These are phyloP conservation scores for Penicillium turbatum DNA, from an alignment of 495 filamentous ascomycete genomes.

Conservation along the genomic window DNA sequence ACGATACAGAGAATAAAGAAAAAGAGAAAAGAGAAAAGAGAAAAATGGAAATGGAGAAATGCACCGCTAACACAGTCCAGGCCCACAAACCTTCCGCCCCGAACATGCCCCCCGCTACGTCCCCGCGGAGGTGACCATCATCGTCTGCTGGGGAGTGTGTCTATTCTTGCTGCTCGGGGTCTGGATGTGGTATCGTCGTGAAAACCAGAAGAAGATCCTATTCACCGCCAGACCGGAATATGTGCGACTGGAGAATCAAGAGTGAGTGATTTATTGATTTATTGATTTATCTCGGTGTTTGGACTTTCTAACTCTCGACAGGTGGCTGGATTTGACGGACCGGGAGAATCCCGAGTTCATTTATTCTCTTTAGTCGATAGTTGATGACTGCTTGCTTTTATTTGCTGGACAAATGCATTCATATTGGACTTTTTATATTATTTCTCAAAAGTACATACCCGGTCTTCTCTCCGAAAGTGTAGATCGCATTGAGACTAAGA, in stretches of 20 bases:
- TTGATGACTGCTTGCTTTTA: no score
- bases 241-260: constrained; percentile 63
- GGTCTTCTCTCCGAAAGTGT: neutral
- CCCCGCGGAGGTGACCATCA: constrained; percentile 64
- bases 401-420: no score
- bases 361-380: constrained; percentile 29
- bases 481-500: constrained; percentile 1
- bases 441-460: no score
- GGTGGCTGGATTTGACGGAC: constrained; percentile 56
- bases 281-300: neutral
- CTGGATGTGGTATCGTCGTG: constrained; percentile 53
- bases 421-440: no score
- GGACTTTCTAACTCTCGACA: constrained; percentile 18
- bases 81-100: constrained; percentile 57
- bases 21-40: neutral
- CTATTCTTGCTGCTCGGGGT: constrained; percentile 57
- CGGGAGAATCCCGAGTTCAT: constrained; percentile 40
- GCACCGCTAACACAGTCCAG: constrained; percentile 18
- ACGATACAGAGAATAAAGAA: constrained; percentile 2
- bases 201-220: constrained; percentile 60
- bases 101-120: constrained; percentile 58
- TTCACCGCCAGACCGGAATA: constrained; percentile 53
- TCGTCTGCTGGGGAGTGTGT: constrained; percentile 57
- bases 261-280: constrained; percentile 31
- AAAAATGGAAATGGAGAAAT: neutral